These are phyloP conservation scores for Geotrichum cucujoidarum DNA, from an alignment of 1,139 yeast species.

Conservation along the genomic window DNA sequence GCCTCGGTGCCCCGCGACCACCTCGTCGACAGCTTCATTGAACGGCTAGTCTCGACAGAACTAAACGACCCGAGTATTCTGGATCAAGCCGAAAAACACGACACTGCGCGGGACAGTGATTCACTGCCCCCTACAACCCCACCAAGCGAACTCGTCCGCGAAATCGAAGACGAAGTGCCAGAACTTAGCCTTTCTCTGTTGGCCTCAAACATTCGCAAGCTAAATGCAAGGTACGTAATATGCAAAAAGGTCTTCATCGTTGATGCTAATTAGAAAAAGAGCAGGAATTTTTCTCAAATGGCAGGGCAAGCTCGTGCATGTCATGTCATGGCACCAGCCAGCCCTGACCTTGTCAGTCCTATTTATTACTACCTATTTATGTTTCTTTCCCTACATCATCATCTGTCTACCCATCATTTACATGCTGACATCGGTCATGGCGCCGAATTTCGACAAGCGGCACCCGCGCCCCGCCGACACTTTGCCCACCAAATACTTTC, in stretches of 20 bases:
- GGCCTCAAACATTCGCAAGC: conserved; percentile 18
- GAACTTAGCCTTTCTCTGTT: conserved; percentile 17
- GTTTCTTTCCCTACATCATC: conserved; percentile 64
- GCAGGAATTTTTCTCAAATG: conserved; percentile 8
- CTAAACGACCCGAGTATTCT: no score
- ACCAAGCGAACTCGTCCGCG: not conserved
- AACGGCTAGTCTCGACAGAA: conserved; percentile 4
- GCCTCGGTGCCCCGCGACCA: conserved; percentile 9
- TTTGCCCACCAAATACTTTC: conserved; percentile 20
- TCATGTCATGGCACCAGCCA: conserved; percentile 19
- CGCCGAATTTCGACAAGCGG: conserved; percentile 65
- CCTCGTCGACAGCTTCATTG: conserved; percentile 16
- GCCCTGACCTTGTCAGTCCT: conserved; percentile 33
- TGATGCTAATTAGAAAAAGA: not conserved
- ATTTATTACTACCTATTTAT: conserved; percentile 32
- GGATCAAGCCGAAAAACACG: no score
- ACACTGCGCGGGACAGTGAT: no score
- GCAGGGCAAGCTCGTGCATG: conserved; percentile 9
- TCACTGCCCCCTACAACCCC: no score
- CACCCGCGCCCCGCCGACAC: conserved; percentile 44
- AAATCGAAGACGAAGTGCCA: conserved; percentile 1
- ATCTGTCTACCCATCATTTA: conserved; percentile 58
- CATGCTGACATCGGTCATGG: conserved; percentile 53
- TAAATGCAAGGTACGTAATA: conserved; percentile 15
- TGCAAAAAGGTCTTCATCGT: not conserved